These are phyloP conservation scores for Podaxis pistillaris DNA, from an alignment of 768 basidiomycete species.

Conservation along the genomic window DNA sequence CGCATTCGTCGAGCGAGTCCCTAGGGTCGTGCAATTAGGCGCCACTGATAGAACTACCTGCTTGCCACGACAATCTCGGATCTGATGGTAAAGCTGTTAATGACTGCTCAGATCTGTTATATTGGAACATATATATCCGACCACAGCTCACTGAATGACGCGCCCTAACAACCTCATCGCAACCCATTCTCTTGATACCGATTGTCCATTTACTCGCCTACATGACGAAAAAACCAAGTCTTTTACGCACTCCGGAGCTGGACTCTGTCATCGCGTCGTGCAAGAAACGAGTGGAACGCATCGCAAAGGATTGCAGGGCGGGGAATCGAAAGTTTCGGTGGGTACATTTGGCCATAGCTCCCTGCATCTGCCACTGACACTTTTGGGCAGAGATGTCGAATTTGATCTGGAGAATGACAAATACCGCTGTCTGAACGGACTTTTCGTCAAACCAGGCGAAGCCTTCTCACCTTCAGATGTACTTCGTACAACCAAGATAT, in stretches of 20 bases:
- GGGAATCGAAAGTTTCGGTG: constrained; percentile 54
- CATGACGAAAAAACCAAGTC: constrained; percentile 4
- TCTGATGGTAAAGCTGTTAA: constrained; percentile 5
- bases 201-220: not conserved
- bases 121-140: not conserved
- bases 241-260: constrained; percentile 38
- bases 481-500: constrained; percentile 49
- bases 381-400: constrained; percentile 46
- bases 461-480: constrained; percentile 22
- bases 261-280: constrained; percentile 46
- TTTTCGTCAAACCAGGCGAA: constrained; percentile 16
- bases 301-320: constrained; percentile 42
- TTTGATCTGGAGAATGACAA: constrained; percentile 59
- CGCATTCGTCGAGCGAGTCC: not conserved
- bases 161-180: not conserved
- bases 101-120: not conserved
- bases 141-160: not conserved
- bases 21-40: not conserved
- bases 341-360: constrained; percentile 10
- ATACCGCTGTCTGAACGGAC: constrained; percentile 40
- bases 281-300: constrained; percentile 40
- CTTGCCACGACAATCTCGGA: constrained; percentile 3
- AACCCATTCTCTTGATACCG: not conserved
- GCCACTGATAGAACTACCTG: not conserved
- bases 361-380: not conserved